Base-by-base conservation (phyloP, 2,329 filamentous ascomycete species). In the Plenodomus tracheiphilus region DNA sequence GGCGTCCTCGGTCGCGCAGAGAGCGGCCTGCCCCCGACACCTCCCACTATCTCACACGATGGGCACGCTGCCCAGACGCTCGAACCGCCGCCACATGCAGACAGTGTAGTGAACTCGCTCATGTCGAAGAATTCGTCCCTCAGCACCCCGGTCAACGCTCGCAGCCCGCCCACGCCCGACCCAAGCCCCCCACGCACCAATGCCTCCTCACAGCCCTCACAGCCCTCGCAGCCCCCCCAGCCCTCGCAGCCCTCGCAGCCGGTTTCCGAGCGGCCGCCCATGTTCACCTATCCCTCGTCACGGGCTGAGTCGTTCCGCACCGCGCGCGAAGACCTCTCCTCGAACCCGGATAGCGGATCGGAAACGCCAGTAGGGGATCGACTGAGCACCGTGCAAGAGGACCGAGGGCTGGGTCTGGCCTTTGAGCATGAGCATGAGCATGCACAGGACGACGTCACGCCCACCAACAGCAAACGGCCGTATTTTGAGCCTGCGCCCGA, bases 221-320 rank as follows among this genome's bases (percentile, higher is more conserved):
- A 25, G 22, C 22, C 22, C 10, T 25, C 22, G 22, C 22, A 25
- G 22, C 22, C 22, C 22, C 10, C 22, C 22, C n/a, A n/a, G n/a
- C n/a, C n/a, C n/a, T n/a, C 22, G 22, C 22, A 25, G 22, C 22
- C 22, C 22, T 25, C 58, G 53, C 32, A 36, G 36, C 41, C 20
- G 5, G 47, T 57, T 6, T 53, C 58, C 35, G 54, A 62, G 16
- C 70, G 69, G 20, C 66, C 69, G 2, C 52, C 54, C 5, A 50
- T 66, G 5, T 58, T 65, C 28, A 53, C 64, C 21, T 70, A 71
- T 50, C 69, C 75, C 7, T 79, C 77, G 5, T 75, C 72, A 18
- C 53, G 69, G 22, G 74, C 75, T 25, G 76, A 78, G 20, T 78
- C 76, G 0, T 79, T 77, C 57, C 72, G 66, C 38, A 79, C 77